Evolutionary conservation across 1,284 basidiomycete genomes (phyloP).

Genomic region (Phylloporus gajari): DNA sequence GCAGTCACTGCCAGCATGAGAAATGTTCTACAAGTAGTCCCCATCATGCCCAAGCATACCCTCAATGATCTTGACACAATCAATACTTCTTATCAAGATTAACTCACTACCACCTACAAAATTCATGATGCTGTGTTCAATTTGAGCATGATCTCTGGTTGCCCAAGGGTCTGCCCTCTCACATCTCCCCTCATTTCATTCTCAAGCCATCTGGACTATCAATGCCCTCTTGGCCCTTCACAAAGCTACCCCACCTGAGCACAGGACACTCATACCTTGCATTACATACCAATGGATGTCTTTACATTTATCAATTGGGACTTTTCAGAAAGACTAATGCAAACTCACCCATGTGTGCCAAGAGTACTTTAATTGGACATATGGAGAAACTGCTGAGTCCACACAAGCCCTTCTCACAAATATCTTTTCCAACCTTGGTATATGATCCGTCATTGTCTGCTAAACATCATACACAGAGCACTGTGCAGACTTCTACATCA

Average conservation of each 20-base stretch:
- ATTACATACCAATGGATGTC: slow-evolving; percentile 38
- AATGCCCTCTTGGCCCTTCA: slow-evolving; percentile 57
- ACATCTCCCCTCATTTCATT: no score
- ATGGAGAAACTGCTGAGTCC: slow-evolving; percentile 58
- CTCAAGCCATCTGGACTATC: slow-evolving; percentile 49
- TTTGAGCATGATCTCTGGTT: slow-evolving; percentile 62
- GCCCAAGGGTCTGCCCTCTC: slow-evolving; percentile 52
- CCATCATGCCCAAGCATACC: slow-evolving; percentile 60
- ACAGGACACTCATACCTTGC: slow-evolving; percentile 51
- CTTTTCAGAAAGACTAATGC: slow-evolving; percentile 49
- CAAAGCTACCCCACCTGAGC: slow-evolving; percentile 53
- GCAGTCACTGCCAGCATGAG: slow-evolving; percentile 61
- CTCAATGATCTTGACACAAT: slow-evolving; percentile 52
- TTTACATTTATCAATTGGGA: not conserved
- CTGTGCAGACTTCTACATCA: slow-evolving; percentile 32
- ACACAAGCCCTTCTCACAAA: slow-evolving; percentile 55
- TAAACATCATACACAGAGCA: not conserved
- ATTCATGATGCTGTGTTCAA: slow-evolving; percentile 68
- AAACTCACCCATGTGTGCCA: slow-evolving; percentile 53
- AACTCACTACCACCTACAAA: slow-evolving; percentile 55
- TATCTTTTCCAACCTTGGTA: slow-evolving; percentile 70
- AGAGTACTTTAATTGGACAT: slow-evolving; percentile 56
- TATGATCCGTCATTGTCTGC: slow-evolving; percentile 6
- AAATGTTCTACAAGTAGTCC: slow-evolving; percentile 67
- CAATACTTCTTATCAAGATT: slow-evolving; percentile 45